Conservation (phyloP, 1,284 basidiomycete species). For the Flammula alnicola region DNA sequence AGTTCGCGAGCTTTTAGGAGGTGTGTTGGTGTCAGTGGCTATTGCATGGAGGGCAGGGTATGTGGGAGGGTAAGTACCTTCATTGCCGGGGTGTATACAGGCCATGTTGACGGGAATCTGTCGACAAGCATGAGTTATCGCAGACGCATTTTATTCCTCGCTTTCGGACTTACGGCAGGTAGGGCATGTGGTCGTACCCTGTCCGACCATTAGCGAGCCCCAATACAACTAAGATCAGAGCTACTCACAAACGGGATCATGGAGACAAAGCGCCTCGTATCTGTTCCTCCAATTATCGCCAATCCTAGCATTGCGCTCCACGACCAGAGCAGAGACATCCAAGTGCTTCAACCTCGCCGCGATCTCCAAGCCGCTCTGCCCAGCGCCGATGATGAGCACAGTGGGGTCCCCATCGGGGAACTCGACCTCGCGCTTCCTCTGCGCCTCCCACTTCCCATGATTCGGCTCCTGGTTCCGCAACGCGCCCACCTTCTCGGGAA, state of each 20-base stretch:
- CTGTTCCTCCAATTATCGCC: slow-evolving; percentile 65
- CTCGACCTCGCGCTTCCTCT: slow-evolving; percentile 37
- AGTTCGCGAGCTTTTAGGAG: slow-evolving; percentile 72
- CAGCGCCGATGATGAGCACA: slow-evolving; percentile 65
- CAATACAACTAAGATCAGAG: neutral
- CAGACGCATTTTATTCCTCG: neutral
- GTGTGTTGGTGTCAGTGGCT: no score
- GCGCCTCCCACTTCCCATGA: slow-evolving; percentile 39
- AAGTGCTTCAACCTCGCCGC: slow-evolving; percentile 63
- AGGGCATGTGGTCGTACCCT: slow-evolving; percentile 65
- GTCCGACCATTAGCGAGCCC: neutral
- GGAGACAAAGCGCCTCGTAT: slow-evolving; percentile 63
- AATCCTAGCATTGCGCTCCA: slow-evolving; percentile 57
- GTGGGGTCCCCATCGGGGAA: slow-evolving; percentile 45
- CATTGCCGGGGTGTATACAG: slow-evolving; percentile 60
- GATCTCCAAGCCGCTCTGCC: slow-evolving; percentile 66
- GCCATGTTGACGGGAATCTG: slow-evolving; percentile 65
- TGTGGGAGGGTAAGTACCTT: no score
- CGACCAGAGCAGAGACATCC: slow-evolving; percentile 54
- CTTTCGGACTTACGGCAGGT: slow-evolving; percentile 44
- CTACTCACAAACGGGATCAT: slow-evolving; percentile 52
- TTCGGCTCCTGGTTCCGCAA: slow-evolving; percentile 38
- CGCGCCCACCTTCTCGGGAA: slow-evolving; percentile 50
- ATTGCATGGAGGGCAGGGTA: no score
- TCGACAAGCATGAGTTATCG: neutral